These are phyloP conservation scores for Mycena indigotica DNA, from an alignment of 768 basidiomycete species.

Conservation along the genomic window DNA sequence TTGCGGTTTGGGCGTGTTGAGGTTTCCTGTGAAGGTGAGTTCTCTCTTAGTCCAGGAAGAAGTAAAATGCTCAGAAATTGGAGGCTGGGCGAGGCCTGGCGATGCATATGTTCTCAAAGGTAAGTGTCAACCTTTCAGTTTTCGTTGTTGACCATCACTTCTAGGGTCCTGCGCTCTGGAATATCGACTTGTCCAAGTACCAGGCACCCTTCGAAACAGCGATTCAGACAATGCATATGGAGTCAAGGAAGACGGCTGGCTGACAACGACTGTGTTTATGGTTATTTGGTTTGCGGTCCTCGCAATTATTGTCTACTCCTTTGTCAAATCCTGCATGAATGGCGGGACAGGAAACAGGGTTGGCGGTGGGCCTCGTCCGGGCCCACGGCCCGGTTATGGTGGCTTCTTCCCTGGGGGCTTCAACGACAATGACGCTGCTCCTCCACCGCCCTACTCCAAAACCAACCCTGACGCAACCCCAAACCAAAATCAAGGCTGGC, in stretches of 20 bases:
- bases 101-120: conserved; percentile 88
- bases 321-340: conserved; percentile 58
- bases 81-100: conserved; percentile 78
- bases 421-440: conserved; percentile 43
- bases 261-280: conserved; percentile 53
- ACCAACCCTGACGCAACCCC: conserved; percentile 22
- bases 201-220: conserved; percentile 42
- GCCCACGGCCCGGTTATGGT: conserved; percentile 38
- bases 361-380: conserved; percentile 30
- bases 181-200: conserved; percentile 77
- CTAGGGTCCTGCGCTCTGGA: conserved; percentile 86
- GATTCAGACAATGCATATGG: conserved; percentile 33
- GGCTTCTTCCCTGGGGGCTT: conserved; percentile 59
- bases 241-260: conserved; percentile 1
- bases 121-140: conserved; percentile 27
- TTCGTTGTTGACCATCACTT: background rate
- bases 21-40: conserved; percentile 71
- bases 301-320: conserved; percentile 54
- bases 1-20: conserved; percentile 84
- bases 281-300: conserved; percentile 58
- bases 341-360: conserved; percentile 31
- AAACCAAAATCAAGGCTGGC: conserved; percentile 28
- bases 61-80: background rate
- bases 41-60: background rate
- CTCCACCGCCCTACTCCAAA: conserved; percentile 63